These are phyloP conservation scores for Knufia petricola DNA, from an alignment of 2,329 filamentous ascomycete genomes.

Conservation along the genomic window DNA sequence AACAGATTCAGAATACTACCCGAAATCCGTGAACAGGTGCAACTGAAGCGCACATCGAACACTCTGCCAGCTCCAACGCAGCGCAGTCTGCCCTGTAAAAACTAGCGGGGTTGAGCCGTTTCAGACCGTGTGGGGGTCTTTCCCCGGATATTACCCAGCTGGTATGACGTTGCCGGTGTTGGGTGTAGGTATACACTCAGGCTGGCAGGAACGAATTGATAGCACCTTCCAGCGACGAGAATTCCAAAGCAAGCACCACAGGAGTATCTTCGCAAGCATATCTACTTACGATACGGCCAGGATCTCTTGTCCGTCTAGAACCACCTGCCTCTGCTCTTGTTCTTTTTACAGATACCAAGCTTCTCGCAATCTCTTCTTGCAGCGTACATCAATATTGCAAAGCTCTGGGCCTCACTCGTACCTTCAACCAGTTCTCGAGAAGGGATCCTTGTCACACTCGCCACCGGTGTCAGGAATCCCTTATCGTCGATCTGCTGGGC, in stretches of 20 bases:
- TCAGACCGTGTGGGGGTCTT: background rate
- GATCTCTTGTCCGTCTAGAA: background rate
- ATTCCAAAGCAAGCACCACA: too few relatives aligned
- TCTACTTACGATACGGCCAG: too few relatives aligned
- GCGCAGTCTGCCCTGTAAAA: background rate
- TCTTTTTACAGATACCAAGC: slow-evolving; percentile 7
- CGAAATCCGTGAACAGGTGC: background rate
- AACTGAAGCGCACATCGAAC: background rate
- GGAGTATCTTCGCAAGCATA: background rate
- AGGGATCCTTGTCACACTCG: slow-evolving; percentile 14
- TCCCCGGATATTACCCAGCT: background rate
- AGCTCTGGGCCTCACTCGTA: slow-evolving; percentile 19
- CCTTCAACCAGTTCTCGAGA: slow-evolving; percentile 5
- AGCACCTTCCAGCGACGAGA: too few relatives aligned
- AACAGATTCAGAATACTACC: background rate
- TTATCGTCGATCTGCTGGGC: slow-evolving; percentile 26
- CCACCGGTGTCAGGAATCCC: slow-evolving; percentile 12
- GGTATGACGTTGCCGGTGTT: background rate
- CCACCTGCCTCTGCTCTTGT: background rate
- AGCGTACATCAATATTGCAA: slow-evolving; percentile 16
- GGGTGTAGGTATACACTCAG: too few relatives aligned
- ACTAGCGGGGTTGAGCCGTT: background rate
- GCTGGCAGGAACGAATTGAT: too few relatives aligned
- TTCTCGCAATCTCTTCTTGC: slow-evolving; percentile 13
- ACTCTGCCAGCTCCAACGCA: background rate